Base-by-base conservation (phyloP, 352 stramenopile species). In the Phytophthora multivora region DNA sequence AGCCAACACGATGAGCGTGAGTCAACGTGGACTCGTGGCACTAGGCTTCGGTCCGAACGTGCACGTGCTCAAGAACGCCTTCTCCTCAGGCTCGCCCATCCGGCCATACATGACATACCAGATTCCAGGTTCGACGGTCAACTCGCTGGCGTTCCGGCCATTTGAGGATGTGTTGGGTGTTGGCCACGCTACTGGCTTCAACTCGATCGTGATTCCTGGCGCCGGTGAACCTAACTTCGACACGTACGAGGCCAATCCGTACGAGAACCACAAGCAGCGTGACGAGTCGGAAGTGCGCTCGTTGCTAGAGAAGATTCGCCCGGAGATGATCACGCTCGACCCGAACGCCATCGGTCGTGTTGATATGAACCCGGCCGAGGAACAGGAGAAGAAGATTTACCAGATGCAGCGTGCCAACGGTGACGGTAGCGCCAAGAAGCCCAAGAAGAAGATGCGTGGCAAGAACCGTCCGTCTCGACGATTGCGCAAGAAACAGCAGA, bases 271-370 rank as follows among this genome's bases (percentile, higher is more conserved):
- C 45, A 98, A 99, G 75, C 96, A 99, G 77, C 85, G 97, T 64
- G 87, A 96, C 40, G 97, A 99, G 82, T 87, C 83, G 4, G 97
- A 99, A 70, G 97, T 99, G 31, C 89, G 96, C 28, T 91, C 90
- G 23, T 73, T 99, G 51, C 74, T 99, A 51, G 97, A 99, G 71
- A 99, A 99, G 80, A 78, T 99, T 26, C 84, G 85, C 64, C 95
- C 96, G 8, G 96, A 99, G 70, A 99, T 99, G 93, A 99, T 99
- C 75, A 91, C 89, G 30, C 71, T 99, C 16, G 93, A 99, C 78
- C 96, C 97, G 35, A 87, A 90, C 31, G 78, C 82, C 13, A 97
- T 99, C 57, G 94, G 88, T 38, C 83, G 92, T 56, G 95, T 99
- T 47, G 95, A 98, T 68, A 79, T 88, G 57, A 91, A 98, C 69